Percentiles rank a stretch among this genome's conserved stretches.
Evolutionary conservation across 257 asterid species (phyloP).

Genomic region (Forsythia viridissima): DNA sequence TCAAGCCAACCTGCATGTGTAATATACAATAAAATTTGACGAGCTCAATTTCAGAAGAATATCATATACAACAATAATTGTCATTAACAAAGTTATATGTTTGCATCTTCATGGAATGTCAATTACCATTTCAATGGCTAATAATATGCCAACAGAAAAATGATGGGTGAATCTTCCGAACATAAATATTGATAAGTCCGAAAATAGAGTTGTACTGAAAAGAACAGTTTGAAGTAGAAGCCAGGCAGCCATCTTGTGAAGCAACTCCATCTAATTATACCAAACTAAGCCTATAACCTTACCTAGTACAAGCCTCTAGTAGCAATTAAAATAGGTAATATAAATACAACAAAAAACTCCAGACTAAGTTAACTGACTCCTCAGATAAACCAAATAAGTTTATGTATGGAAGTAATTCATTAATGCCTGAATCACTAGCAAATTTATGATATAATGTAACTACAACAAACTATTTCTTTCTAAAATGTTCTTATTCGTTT

Average conservation of each 20-base stretch:
- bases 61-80: constrained; percentile 2
- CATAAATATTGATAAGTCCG: not conserved
- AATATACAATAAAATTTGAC: constrained; percentile 17
- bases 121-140: not conserved
- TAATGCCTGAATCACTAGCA: constrained; percentile 1
- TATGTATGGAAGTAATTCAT: not conserved
- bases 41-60: constrained; percentile 15
- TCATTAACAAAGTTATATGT: not conserved
- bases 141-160: not conserved
- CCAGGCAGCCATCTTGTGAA: not conserved
- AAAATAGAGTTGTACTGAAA: constrained; percentile 9
- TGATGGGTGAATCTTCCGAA: not conserved
- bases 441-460: not conserved
- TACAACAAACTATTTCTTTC: constrained; percentile 3
- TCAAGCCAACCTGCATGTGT: constrained; percentile 85
- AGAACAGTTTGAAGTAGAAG: not conserved
- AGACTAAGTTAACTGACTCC: not conserved
- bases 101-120: constrained; percentile 14
- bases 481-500: not conserved
- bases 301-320: constrained; percentile 14
- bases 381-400: not conserved
- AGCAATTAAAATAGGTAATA: constrained; percentile 15
- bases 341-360: not conserved
- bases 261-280: not conserved
- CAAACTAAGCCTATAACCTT: constrained; percentile 3